Evolutionary conservation across 2,329 filamentous ascomycete species (phyloP).

Genomic region (Botrytis deweyae): DNA sequence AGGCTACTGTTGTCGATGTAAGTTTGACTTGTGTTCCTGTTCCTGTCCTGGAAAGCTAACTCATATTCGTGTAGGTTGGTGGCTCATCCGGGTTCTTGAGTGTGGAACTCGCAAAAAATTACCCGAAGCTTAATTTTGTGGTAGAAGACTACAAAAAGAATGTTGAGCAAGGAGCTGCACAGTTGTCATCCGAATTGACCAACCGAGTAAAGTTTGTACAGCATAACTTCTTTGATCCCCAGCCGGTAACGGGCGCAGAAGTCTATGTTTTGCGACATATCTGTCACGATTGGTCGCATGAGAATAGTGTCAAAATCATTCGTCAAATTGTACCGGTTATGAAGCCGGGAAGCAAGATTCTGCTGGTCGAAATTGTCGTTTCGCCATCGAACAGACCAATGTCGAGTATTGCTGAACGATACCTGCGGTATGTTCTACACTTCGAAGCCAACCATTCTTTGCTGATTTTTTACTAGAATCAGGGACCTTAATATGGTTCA

Average conservation of each 20-base stretch:
- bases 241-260: conserved; percentile 42
- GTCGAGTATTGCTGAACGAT: conserved; percentile 4
- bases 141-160: conserved; percentile 26
- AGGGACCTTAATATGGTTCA: conserved; percentile 18
- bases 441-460: neutral
- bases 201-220: neutral
- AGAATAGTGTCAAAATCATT: conserved; percentile 22
- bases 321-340: conserved; percentile 33
- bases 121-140: conserved; percentile 30
- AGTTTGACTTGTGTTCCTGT: neutral
- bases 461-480: neutral
- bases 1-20: conserved; percentile 35
- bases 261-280: conserved; percentile 36
- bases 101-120: conserved; percentile 29
- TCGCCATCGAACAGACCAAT: neutral
- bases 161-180: conserved; percentile 32
- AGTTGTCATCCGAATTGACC: conserved; percentile 41
- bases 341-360: conserved; percentile 23
- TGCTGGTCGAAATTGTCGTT: conserved; percentile 20
- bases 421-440: neutral
- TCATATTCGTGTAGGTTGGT: conserved; percentile 26
- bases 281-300: conserved; percentile 38
- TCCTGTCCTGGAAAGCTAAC: neutral
- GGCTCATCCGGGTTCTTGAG: conserved; percentile 33
- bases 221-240: conserved; percentile 24